Conservation (phyloP, 2,329 filamentous ascomycete species). For the Fusarium brachygibbosum region DNA sequence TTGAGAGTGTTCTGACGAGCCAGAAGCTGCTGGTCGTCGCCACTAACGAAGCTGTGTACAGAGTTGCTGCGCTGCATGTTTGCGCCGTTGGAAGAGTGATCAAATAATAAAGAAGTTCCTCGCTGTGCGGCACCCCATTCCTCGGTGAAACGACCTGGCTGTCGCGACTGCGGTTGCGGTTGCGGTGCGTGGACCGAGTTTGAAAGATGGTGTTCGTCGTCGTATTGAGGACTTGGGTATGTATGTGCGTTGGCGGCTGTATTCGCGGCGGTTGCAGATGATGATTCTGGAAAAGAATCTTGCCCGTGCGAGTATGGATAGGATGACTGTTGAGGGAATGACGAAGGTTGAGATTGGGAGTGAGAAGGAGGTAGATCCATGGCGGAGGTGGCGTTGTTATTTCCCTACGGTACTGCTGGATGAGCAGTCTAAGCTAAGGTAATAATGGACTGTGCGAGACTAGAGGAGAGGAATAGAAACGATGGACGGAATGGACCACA, state of each 20-base stretch:
- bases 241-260: conserved; percentile 35
- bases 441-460: conserved; percentile 28
- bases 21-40: conserved; percentile 60
- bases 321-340: conserved; percentile 40
- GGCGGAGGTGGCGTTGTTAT: conserved; percentile 50
- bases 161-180: conserved; percentile 41
- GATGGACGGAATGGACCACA: conserved; percentile 32
- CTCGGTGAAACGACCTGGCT: conserved; percentile 72
- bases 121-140: conserved; percentile 79
- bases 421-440: conserved; percentile 19
- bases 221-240: conserved; percentile 34
- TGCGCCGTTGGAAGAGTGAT: conserved; percentile 56
- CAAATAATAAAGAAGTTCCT: conserved; percentile 71
- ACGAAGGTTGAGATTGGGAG: conserved; percentile 43
- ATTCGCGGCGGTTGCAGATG: conserved; percentile 37
- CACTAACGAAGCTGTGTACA: conserved; percentile 65
- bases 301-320: conserved; percentile 41
- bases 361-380: conserved; percentile 50
- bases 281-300: conserved; percentile 42
- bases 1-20: conserved; percentile 79
- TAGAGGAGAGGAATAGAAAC: conserved; percentile 23
- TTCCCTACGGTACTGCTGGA: conserved; percentile 32
- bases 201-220: conserved; percentile 38
- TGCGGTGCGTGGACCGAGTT: conserved; percentile 40
- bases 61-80: conserved; percentile 73